phyloP scores from a whole-genome alignment of 2,329 filamentous ascomycete species.

The Aureobasidium sp. region DNA sequence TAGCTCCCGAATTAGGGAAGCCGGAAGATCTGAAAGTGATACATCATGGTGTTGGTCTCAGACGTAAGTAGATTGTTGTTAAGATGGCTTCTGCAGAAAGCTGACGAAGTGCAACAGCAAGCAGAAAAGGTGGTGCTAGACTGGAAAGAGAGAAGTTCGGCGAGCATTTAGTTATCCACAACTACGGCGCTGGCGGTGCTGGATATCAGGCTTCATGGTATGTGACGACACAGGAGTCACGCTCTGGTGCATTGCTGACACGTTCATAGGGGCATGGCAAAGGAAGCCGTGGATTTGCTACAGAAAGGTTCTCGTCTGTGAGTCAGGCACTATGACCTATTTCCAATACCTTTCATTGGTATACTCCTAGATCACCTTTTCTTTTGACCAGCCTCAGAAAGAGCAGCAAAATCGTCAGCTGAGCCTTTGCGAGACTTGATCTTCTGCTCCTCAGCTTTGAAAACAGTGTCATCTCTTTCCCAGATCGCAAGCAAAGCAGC shows the following conservation, averaged over 20 bases:
- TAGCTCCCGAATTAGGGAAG: constrained; percentile 37
- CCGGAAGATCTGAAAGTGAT: constrained; percentile 61
- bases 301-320: constrained; percentile 10
- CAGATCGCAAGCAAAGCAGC: constrained; percentile 1
- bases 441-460: not conserved
- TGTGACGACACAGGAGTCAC: not conserved
- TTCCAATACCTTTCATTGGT: not conserved
- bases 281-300: constrained; percentile 6
- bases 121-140: constrained; percentile 61
- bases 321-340: not conserved
- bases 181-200: constrained; percentile 68
- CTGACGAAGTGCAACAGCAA: constrained; percentile 31
- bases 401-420: not conserved
- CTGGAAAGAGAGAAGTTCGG: constrained; percentile 62
- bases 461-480: constrained; percentile 12
- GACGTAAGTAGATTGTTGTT: constrained; percentile 35
- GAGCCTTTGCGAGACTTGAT: not conserved
- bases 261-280: constrained; percentile 7
- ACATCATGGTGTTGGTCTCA: constrained; percentile 69
- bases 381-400: not conserved
- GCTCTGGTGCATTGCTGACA: not conserved
- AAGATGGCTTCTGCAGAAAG: not conserved
- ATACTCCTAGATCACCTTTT: not conserved
- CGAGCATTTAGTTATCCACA: constrained; percentile 61
- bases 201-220: constrained; percentile 47